These are phyloP conservation scores for Termitomyces sp. DNA, from an alignment of 768 basidiomycete species.

Conservation along the genomic window DNA sequence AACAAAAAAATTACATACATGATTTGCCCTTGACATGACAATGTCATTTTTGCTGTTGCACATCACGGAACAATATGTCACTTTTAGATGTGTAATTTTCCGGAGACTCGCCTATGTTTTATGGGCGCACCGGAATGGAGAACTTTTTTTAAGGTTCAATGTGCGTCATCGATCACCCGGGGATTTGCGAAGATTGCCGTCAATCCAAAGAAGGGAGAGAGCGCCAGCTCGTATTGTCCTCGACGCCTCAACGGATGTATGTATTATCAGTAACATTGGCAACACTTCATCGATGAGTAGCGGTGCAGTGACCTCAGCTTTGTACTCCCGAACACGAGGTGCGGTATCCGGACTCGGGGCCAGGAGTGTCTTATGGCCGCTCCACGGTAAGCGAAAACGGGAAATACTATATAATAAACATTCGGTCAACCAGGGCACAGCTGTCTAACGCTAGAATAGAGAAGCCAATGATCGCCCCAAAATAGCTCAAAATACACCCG, in stretches of 20 bases:
- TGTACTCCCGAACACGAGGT: background rate
- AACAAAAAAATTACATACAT: background rate
- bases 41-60: background rate
- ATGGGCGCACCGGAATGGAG: background rate
- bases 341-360: background rate
- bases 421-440: background rate
- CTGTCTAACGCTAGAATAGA: constrained; percentile 8
- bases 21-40: background rate
- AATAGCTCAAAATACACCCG: background rate
- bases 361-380: background rate
- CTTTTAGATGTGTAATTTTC: background rate
- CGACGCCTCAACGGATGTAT: background rate
- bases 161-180: constrained; percentile 7
- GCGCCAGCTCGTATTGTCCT: background rate
- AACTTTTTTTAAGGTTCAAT: constrained; percentile 3
- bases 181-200: constrained; percentile 6
- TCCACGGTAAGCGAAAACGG: background rate
- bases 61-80: background rate
- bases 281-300: background rate
- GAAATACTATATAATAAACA: constrained; percentile 3
- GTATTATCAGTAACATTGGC: background rate
- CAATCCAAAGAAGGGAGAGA: background rate
- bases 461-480: constrained; percentile 8
- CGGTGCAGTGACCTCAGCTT: background rate
- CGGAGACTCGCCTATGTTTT: background rate